Conservation (phyloP, 768 basidiomycete species). For the Exidia glandulosa region DNA sequence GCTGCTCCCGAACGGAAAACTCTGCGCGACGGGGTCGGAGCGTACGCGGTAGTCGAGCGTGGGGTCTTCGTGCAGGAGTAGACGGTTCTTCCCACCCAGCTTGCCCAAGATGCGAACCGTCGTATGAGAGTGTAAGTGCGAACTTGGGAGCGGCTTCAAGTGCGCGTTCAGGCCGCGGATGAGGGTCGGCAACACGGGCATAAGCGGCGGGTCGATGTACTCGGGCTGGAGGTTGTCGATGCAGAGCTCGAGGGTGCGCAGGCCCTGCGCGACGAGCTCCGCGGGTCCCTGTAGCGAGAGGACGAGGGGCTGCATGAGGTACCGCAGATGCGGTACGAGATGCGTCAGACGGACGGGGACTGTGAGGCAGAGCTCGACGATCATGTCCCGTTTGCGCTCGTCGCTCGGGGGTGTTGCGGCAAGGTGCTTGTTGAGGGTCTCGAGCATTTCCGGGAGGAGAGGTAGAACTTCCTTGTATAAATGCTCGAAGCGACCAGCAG, state of each 20-base stretch:
- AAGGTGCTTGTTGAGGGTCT: slow-evolving; percentile 85
- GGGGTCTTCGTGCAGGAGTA: slow-evolving; percentile 73
- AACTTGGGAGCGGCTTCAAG: slow-evolving; percentile 79
- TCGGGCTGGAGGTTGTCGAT: slow-evolving; percentile 98
- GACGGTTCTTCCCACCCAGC: slow-evolving; percentile 86
- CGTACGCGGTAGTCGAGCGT: slow-evolving; percentile 58
- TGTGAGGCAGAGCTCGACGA: slow-evolving; percentile 93
- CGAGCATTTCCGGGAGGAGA: slow-evolving; percentile 92
- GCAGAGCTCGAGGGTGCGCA: slow-evolving; percentile 95
- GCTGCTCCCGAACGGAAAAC: slow-evolving; percentile 63
- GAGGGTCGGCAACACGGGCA: slow-evolving; percentile 81
- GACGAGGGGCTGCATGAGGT: slow-evolving; percentile 93
- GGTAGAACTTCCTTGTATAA: slow-evolving; percentile 95
- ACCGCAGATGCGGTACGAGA: slow-evolving; percentile 86
- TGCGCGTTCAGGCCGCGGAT: slow-evolving; percentile 92
- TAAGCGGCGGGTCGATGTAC: slow-evolving; percentile 92
- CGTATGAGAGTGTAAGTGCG: slow-evolving; percentile 83
- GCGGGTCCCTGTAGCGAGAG: slow-evolving; percentile 77
- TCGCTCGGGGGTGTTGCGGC: slow-evolving; percentile 64
- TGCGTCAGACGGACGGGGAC: slow-evolving; percentile 93
- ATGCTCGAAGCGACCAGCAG: slow-evolving; percentile 85
- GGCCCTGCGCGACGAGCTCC: slow-evolving; percentile 88
- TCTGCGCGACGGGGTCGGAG: slow-evolving; percentile 57
- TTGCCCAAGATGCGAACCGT: slow-evolving; percentile 96
- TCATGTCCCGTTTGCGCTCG: slow-evolving; percentile 63